phyloP scores from a whole-genome alignment of 495 filamentous ascomycete species.

The Ramalina peruviana region DNA sequence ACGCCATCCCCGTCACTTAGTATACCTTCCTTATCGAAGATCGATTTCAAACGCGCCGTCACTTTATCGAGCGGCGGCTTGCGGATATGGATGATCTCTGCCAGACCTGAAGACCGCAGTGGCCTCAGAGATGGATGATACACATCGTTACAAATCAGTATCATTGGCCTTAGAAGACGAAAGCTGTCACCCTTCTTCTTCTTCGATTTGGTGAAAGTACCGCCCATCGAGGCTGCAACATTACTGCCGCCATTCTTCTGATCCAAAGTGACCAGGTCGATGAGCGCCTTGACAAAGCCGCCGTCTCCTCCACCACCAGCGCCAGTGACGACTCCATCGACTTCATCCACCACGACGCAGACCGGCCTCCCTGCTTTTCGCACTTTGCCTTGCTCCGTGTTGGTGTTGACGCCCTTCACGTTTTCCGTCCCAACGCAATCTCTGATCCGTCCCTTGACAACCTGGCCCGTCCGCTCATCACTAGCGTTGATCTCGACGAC shows the following conservation, averaged over 20 bases:
- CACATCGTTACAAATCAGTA: slow-evolving; percentile 95
- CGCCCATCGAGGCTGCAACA: slow-evolving; percentile 24
- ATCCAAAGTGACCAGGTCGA: slow-evolving; percentile 74
- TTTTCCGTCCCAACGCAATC: slow-evolving; percentile 85
- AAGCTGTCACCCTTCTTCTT: slow-evolving; percentile 71
- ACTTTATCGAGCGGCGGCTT: slow-evolving; percentile 80
- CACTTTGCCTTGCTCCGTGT: slow-evolving; percentile 44
- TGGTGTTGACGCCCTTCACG: slow-evolving; percentile 65
- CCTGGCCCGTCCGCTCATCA: slow-evolving; percentile 59
- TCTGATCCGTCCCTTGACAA: slow-evolving; percentile 79
- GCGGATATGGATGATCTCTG: slow-evolving; percentile 85
- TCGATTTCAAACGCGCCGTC: slow-evolving; percentile 60
- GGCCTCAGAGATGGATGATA: slow-evolving; percentile 82
- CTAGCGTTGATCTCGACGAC: slow-evolving; percentile 82
- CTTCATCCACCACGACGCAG: slow-evolving; percentile 90
- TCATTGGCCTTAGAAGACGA: slow-evolving; percentile 69
- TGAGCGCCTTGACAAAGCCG: slow-evolving; percentile 87
- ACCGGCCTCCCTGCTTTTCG: slow-evolving; percentile 71
- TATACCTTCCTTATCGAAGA: slow-evolving; percentile 79
- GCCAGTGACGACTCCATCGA: slow-evolving; percentile 80
- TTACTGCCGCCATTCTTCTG: slow-evolving; percentile 50
- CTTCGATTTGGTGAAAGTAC: slow-evolving; percentile 30
- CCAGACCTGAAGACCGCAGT: slow-evolving; percentile 62
- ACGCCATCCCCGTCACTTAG: slow-evolving; percentile 76
- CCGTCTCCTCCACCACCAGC: slow-evolving; percentile 58